A percentile compares a stretch with the other conserved stretches of the same genome.
Conservation (phyloP, 129 eudicot genomes). For the Rutidosis leptorrhynchoides region DNA sequence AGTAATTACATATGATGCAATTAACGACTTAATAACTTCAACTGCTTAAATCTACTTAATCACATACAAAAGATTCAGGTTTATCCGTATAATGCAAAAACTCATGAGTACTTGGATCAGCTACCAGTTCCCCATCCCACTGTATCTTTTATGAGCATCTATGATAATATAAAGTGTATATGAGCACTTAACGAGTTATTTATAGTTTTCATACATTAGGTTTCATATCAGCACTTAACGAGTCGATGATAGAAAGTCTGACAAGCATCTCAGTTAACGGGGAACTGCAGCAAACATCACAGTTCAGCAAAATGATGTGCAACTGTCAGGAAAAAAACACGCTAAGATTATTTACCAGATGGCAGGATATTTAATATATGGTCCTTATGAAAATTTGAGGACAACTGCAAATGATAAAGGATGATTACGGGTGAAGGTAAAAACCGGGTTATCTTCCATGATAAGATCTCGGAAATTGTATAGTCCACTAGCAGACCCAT, state of each 20-base stretch:
- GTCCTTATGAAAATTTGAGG: background rate
- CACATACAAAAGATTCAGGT: constrained; percentile 96
- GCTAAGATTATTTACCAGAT: background rate
- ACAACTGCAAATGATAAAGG: background rate
- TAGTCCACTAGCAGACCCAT: constrained; percentile 97
- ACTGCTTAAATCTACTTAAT: constrained; percentile 15
- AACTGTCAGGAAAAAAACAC: constrained; percentile 49
- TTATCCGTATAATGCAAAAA: constrained; percentile 94
- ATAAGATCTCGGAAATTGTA: constrained; percentile 85
- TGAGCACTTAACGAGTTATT: background rate
- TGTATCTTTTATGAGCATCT: constrained; percentile 91
- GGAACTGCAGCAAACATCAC: constrained; percentile 95
- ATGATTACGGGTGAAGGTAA: constrained; percentile 8
- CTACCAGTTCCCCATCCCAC: constrained; percentile 93
- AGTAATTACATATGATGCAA: constrained; percentile 1
- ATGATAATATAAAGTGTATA: constrained; percentile 24
- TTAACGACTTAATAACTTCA: background rate
- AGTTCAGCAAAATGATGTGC: constrained; percentile 85
- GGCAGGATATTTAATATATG: no score
- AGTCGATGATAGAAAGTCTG: no score
- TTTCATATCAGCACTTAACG: constrained; percentile 2
- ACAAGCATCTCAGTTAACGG: constrained; percentile 85
- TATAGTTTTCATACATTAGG: background rate
- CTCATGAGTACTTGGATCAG: constrained; percentile 82
- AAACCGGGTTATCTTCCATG: constrained; percentile 91